Evolutionary conservation across 352 stramenopile species (phyloP), one percentile per base, ranked within the genome.

Genomic region (Globisporangium echinulatum): DNA sequence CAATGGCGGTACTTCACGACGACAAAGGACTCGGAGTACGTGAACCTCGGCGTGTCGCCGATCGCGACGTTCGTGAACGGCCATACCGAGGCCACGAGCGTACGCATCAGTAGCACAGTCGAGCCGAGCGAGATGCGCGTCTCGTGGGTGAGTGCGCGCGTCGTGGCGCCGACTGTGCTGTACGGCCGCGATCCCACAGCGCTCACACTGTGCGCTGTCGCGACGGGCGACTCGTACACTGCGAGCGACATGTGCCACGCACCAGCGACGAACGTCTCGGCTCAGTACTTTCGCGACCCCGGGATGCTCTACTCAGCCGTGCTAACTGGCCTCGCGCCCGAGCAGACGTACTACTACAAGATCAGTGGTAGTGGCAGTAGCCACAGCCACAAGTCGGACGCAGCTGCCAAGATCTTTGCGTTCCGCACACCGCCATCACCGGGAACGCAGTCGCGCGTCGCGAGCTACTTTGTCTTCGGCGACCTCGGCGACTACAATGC

Each of bases 391-490:
- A 19, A 19, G 17, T 19, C 17, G 17, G 17, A 19, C 17, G 17
- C 17, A 19, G 17, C 17, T 19, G 17, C 17, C 17, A 19, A 19
- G 17, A 19, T 19, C 17, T 71, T 65, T 54, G 25, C 15, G 17
- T 50, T 50, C 46, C 46, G 17, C 5, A 50, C 17, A 6, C 46
- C 46, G 5, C 58, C 68, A 7, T 49, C 55, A 1, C 54, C 61
- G 6, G 68, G 68, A 10, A 36, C 13, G 5, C n/a, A 42, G n/a
- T 15, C 43, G 59, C 14, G 43, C 63, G 42, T 55, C 17, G 62
- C 77, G 53, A 79, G 71, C 42, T 93, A 82, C 54, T 72, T 94
- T 46, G 74, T 85, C 36, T 88, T 83, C 54, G 86, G 64, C 17
- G 83, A 93, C 66, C 69, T 91, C 53, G 82, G 82, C 36, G 81